A percentile compares a stretch with the other conserved stretches of the same genome.
phyloP scores from a whole-genome alignment of 2,329 filamentous ascomycete genomes.

The Colletotrichum chrysophilum region DNA sequence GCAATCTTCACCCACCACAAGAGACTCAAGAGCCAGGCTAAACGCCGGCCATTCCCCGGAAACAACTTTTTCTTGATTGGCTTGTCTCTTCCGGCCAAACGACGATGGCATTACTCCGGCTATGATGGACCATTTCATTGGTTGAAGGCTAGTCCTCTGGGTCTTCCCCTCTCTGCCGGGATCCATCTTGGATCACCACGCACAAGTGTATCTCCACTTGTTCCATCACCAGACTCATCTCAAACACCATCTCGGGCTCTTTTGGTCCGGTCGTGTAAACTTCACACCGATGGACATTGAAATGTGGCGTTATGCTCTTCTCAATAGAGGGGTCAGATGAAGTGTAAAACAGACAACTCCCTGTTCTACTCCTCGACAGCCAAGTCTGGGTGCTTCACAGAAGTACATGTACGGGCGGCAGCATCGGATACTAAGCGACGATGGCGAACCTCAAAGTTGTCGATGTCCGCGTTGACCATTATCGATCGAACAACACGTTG shows the following conservation, averaged over 20 bases:
- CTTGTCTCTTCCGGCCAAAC: neutral
- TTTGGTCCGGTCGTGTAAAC: neutral
- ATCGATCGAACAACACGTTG: slow-evolving; percentile 34
- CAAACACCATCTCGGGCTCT: neutral
- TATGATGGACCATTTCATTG: neutral
- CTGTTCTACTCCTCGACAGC: neutral
- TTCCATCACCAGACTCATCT: neutral
- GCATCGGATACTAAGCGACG: too few relatives aligned
- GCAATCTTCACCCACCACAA: neutral
- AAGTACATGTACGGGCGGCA: neutral
- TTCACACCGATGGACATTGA: neutral
- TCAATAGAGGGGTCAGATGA: neutral
- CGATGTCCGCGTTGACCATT: slow-evolving; percentile 40
- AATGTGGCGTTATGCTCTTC: neutral
- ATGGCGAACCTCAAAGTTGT: neutral
- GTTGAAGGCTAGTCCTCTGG: neutral
- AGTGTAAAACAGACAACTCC: neutral
- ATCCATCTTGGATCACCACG: neutral
- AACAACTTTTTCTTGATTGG: neutral
- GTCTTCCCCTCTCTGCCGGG: neutral
- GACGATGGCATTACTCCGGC: neutral
- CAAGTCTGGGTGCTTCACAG: accelerated
- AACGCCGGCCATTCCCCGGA: neutral
- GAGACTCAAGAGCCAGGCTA: neutral
- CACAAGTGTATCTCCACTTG: neutral